Evolutionary conservation across 2,329 filamentous ascomycete genomes (phyloP).

Genomic region (Penicillium decumbens): DNA sequence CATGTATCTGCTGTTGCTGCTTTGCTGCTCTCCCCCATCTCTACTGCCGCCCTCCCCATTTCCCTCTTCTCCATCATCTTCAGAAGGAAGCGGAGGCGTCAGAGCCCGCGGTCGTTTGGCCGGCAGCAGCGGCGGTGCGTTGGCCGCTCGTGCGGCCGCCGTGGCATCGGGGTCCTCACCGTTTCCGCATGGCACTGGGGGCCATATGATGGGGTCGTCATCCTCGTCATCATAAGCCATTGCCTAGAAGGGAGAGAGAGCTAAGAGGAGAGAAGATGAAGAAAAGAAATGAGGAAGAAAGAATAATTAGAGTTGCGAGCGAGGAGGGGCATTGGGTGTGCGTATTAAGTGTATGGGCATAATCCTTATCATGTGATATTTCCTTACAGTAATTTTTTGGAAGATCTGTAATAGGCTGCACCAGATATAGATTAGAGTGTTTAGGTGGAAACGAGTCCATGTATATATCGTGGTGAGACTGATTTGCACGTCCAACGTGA

Average conservation of each 20-base stretch:
- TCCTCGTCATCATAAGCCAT: not conserved
- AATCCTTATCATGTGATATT: too few species aligned
- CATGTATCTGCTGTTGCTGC: not conserved
- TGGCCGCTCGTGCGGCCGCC: not conserved
- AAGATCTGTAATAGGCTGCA: too few species aligned
- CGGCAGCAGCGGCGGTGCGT: not conserved
- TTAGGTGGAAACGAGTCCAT: too few species aligned
- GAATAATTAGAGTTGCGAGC: not conserved
- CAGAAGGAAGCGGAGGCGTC: not conserved
- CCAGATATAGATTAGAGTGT: too few species aligned
- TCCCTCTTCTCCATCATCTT: not conserved
- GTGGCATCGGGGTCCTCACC: not conserved
- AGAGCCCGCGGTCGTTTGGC: not conserved
- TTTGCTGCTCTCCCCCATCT: too few species aligned
- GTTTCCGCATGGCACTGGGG: not conserved
- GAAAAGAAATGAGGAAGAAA: not conserved
- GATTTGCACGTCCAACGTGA: conserved; percentile 19
- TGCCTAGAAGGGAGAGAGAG: not conserved
- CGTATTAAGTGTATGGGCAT: too few species aligned
- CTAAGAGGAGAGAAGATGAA: not conserved
- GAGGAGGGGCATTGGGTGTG: too few species aligned
- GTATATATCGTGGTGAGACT: too few species aligned
- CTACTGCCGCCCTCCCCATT: not conserved
- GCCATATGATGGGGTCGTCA: not conserved
- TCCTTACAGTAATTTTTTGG: too few species aligned